Evolutionary conservation across 169 alveolate species (phyloP).

Genomic region (Eimeria necatrix): DNA sequence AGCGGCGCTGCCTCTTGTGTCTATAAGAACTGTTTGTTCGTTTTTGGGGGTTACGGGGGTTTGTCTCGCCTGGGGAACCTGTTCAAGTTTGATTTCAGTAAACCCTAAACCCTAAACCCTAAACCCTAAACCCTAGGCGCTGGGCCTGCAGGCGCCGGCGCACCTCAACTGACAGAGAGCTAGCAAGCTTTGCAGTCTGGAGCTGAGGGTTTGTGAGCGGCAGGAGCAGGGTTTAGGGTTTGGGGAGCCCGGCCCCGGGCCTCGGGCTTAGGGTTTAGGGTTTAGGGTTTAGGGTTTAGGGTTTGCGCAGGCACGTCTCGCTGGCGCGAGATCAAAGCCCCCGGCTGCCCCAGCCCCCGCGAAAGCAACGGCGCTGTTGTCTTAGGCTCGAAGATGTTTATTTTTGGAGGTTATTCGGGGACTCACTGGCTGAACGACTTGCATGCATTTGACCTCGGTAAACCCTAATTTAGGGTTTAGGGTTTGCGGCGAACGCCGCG

Average conservation of each 20-base stretch:
- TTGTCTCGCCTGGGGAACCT: conserved; percentile 88
- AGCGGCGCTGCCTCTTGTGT: conserved; percentile 74
- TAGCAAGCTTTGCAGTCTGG: too few relatives aligned
- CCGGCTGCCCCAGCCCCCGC: conserved; percentile 85
- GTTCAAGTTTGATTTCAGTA: conserved; percentile 85
- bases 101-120: conserved; percentile 19
- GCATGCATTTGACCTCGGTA: conserved; percentile 89
- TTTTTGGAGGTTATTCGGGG: conserved; percentile 94
- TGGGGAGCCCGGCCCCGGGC: neutral
- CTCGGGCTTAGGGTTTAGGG: conserved; percentile 15
- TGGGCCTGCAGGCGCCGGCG: neutral
- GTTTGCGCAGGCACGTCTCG: neutral
- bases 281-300: conserved; percentile 31
- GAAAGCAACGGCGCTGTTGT: conserved; percentile 91
- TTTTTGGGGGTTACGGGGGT: conserved; percentile 92
- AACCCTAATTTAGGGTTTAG: conserved; percentile 27
- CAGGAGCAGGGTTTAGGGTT: neutral
- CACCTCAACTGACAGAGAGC: too few relatives aligned
- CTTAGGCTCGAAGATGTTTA: conserved; percentile 88
- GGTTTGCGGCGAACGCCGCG: neutral
- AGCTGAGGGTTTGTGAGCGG: neutral
- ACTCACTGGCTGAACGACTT: conserved; percentile 91
- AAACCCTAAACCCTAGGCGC: conserved; percentile 26
- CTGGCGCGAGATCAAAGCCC: conserved; percentile 63
- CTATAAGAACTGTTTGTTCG: conserved; percentile 83